phyloP scores from a whole-genome alignment of 257 asterid genomes.

The Jaltomata sinuosa region DNA sequence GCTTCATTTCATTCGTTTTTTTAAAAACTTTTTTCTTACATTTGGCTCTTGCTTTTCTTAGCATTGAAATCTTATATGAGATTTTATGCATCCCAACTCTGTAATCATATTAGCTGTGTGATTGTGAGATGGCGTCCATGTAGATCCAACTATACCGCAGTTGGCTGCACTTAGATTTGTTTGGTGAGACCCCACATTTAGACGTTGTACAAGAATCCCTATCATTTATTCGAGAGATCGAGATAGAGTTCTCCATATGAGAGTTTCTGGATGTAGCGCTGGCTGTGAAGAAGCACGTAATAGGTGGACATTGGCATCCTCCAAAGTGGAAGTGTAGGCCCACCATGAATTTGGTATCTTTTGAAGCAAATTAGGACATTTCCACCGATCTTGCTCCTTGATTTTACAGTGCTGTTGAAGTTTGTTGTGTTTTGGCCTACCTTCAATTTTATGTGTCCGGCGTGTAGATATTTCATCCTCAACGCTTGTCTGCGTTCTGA shows the following conservation, averaged over 20 bases:
- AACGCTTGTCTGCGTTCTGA: background rate
- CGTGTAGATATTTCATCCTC: background rate
- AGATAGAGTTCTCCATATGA: background rate
- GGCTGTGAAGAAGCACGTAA: background rate
- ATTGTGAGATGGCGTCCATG: background rate
- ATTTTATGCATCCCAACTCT: background rate
- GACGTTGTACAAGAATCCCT: background rate
- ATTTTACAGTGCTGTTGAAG: background rate
- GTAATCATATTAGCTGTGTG: background rate
- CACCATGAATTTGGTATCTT: background rate
- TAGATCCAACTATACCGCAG: background rate
- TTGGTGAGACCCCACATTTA: background rate
- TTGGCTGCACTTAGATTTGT: background rate
- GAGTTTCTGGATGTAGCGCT: background rate
- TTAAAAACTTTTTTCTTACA: background rate
- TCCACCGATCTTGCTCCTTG: background rate
- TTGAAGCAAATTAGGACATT: background rate
- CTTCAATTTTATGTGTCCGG: background rate
- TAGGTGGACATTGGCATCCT: background rate
- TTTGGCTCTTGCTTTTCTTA: background rate
- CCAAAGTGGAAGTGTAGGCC: background rate
- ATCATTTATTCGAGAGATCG: background rate
- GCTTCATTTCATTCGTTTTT: slow-evolving; percentile 10
- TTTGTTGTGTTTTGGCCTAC: background rate
- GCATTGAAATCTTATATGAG: background rate